Conservation (phyloP, 2,329 filamentous ascomycete species). For the Neofusicoccum parvum region DNA sequence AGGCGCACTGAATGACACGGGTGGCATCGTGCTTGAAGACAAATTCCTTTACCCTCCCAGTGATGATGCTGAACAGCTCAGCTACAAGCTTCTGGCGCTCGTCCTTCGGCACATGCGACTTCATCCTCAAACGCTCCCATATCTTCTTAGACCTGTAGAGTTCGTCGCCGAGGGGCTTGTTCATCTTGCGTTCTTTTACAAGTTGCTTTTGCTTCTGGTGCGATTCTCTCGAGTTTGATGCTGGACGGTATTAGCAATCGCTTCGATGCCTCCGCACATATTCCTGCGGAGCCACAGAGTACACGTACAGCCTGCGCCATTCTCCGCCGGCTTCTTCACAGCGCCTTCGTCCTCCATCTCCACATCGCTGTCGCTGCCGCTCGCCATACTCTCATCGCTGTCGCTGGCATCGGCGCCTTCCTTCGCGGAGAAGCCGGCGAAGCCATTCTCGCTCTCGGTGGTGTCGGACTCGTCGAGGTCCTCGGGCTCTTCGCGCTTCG, state of each 20-base stretch:
- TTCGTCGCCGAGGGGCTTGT: conserved; percentile 89
- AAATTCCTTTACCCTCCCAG: conserved; percentile 88
- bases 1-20: conserved; percentile 91
- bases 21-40: conserved; percentile 98
- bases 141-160: conserved; percentile 91
- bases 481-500: conserved; percentile 32
- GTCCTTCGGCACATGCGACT: conserved; percentile 88
- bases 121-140: conserved; percentile 90
- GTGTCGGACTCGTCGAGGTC: conserved; percentile 39
- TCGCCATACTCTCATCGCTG: conserved; percentile 14
- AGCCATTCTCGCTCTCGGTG: conserved; percentile 39
- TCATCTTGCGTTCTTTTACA: conserved; percentile 83
- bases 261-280: neutral
- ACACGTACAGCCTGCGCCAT: conserved; percentile 10
- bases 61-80: conserved; percentile 90
- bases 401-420: conserved; percentile 31
- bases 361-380: conserved; percentile 19
- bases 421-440: conserved; percentile 36
- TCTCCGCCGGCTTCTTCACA: conserved; percentile 21
- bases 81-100: conserved; percentile 84
- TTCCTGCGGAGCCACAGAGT: neutral
- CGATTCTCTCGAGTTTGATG: conserved; percentile 77
- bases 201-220: conserved; percentile 92
- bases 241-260: neutral
- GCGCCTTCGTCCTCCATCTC: conserved; percentile 17